These are phyloP conservation scores for Diaporthe ampelina DNA, from an alignment of 2,329 filamentous ascomycete genomes.

Conservation along the genomic window DNA sequence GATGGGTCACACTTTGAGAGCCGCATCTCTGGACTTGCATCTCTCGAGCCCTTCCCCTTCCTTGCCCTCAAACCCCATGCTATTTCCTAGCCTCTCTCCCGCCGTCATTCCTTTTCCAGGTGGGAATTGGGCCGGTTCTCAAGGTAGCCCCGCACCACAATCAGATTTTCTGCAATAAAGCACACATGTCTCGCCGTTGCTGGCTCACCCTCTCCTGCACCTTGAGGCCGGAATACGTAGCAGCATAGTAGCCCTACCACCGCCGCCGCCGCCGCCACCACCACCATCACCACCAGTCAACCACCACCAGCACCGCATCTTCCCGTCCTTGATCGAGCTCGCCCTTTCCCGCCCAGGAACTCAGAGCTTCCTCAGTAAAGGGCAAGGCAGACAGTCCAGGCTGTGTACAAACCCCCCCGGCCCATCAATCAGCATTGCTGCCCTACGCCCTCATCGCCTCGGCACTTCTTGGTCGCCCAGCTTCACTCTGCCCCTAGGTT, in stretches of 20 bases:
- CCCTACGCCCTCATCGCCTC: conserved; percentile 47
- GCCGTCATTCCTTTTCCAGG: conserved; percentile 53
- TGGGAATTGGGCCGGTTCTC: conserved; percentile 43
- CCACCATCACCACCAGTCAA: conserved; percentile 42
- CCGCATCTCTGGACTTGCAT: conserved; percentile 74
- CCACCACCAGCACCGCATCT: conserved; percentile 51
- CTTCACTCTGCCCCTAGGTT: conserved; percentile 58
- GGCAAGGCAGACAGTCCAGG: conserved; percentile 31
- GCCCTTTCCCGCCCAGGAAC: conserved; percentile 41
- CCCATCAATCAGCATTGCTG: conserved; percentile 47
- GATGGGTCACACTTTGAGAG: conserved; percentile 79
- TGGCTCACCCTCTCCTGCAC: conserved; percentile 65
- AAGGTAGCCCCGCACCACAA: conserved; percentile 62
- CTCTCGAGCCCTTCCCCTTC: conserved; percentile 61
- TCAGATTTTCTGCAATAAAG: conserved; percentile 72
- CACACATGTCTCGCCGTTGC: conserved; percentile 73
- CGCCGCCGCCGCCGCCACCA: conserved; percentile 56
- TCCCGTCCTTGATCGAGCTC: conserved; percentile 40
- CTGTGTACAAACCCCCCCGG: conserved; percentile 5
- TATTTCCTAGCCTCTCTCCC: conserved; percentile 49
- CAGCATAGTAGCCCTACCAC: conserved; percentile 54
- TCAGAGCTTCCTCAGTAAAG: conserved; percentile 5
- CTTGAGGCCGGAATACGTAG: conserved; percentile 62
- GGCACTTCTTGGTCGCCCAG: conserved; percentile 39
- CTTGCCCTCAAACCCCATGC: conserved; percentile 47